Evolutionary conservation across 306 rosid genomes (phyloP).

Genomic region (Prunus dulcis): DNA sequence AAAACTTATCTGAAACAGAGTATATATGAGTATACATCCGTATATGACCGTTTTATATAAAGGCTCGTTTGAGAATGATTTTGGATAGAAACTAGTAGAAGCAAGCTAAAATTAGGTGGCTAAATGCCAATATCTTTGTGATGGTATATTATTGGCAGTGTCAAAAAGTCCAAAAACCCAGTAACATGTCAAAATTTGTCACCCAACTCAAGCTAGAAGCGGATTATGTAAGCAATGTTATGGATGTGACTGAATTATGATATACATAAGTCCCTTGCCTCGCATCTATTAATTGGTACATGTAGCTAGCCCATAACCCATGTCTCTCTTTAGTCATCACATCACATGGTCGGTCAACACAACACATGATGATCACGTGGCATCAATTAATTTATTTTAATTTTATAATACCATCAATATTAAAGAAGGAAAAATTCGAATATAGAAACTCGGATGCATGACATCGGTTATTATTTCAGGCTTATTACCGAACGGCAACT

Average conservation of each 20-base stretch:
- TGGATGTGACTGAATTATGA: not conserved
- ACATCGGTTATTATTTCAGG: slow-evolving; percentile 32
- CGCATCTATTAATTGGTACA: not conserved
- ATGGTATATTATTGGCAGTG: not conserved
- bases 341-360: slow-evolving; percentile 1
- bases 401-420: no score
- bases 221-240: not conserved
- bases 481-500: slow-evolving; percentile 64
- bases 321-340: not conserved
- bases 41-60: no score
- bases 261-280: not conserved
- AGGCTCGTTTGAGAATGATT: no score
- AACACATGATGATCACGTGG: not conserved
- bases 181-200: not conserved
- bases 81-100: not conserved
- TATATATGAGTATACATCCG: no score
- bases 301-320: not conserved
- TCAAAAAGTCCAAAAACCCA: not conserved
- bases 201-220: not conserved
- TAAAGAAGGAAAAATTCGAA: no score
- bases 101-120: not conserved
- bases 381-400: not conserved
- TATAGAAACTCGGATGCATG: accelerated
- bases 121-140: not conserved
- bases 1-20: no score